phyloP scores from a whole-genome alignment of 1,284 basidiomycete species.

The Rhizoctonia solani region DNA sequence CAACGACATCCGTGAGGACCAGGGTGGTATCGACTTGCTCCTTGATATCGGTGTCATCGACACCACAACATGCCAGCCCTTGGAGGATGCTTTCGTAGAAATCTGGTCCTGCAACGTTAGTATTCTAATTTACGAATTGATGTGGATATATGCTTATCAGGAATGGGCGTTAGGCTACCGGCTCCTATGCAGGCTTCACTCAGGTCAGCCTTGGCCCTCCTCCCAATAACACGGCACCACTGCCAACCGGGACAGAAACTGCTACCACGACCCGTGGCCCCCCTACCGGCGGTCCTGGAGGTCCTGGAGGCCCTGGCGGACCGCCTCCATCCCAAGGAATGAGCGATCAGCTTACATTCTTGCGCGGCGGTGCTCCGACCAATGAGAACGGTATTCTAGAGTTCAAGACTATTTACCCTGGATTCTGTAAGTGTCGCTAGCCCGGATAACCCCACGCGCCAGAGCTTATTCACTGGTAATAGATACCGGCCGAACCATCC shows the following conservation, averaged over 20 bases:
- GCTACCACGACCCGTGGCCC: neutral
- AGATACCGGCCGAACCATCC: constrained; percentile 53
- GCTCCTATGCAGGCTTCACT: constrained; percentile 52
- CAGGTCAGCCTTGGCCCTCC: constrained; percentile 35
- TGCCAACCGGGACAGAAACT: neutral
- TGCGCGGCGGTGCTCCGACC: constrained; percentile 68
- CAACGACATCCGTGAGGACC: constrained; percentile 55
- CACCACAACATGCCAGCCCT: constrained; percentile 69
- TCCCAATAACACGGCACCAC: neutral
- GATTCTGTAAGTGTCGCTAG: constrained; percentile 48
- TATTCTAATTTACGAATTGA: constrained; percentile 32
- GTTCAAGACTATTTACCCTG: constrained; percentile 71
- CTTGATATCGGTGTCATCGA: constrained; percentile 75
- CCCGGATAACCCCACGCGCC: constrained; percentile 29
- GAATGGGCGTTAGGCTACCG: constrained; percentile 39
- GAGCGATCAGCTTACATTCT: constrained; percentile 49
- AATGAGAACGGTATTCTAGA: constrained; percentile 67
- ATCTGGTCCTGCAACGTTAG: constrained; percentile 57
- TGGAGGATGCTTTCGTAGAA: constrained; percentile 69
- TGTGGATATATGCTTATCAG: neutral
- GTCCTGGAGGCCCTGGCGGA: neutral
- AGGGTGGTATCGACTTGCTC: constrained; percentile 55
- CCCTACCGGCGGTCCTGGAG: constrained; percentile 13
- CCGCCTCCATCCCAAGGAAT: constrained; percentile 4
- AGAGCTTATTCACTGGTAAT: constrained; percentile 38